Base-by-base conservation (phyloP, 345 rosid species). In the Leavenworthia alabamica region DNA sequence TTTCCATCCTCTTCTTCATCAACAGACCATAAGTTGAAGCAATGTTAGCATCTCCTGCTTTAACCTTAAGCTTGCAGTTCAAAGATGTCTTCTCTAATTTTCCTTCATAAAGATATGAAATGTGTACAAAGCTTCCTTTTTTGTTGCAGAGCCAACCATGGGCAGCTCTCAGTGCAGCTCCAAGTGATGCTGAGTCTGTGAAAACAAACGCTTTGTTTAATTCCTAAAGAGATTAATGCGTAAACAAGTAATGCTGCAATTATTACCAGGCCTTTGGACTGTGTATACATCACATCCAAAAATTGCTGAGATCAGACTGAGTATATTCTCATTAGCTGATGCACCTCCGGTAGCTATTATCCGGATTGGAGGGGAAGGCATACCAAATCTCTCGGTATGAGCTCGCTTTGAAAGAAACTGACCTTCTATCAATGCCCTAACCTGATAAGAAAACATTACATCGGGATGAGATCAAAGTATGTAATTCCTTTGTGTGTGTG, bases 311-410 rank as follows among this genome's bases (percentile, higher is more conserved):
- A 86, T 52, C 5, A 74, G 69, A 60, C 67, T 77, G 52, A 93
- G 88, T 49, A 93, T 83, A 62, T 75, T 78, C 7, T 81, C 74
- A 28, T 89, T 85, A 50, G 94, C 79, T 7, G 97, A 89, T 66
- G 97, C 97, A 75, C 97, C 96, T 33, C 97, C 96, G 0, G 94
- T 83, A 26, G 99, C 97, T 53, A 87, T 85, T 53, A 93, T 83
- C 53, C 99, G 78, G 56, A 67, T 80, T 1, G 97, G 96, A 69
- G 95, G 95, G 56, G 80, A 77, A 44, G 96, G 94, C 96, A 93
- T 78, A 29, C 97, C 94, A 36, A 81, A 89, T 65, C 97, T 81
- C 76, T 93, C 97, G 13, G 89, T 71, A 40, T 89, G 97, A 42
- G 82, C 97, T 28, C 96, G 77, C 85, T 83, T 92, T 0, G 96